A percentile compares a stretch with the other conserved stretches of the same genome.
These are phyloP conservation scores for Fusarium lateritium DNA, from an alignment of 2,329 filamentous ascomycete species.

Conservation along the genomic window DNA sequence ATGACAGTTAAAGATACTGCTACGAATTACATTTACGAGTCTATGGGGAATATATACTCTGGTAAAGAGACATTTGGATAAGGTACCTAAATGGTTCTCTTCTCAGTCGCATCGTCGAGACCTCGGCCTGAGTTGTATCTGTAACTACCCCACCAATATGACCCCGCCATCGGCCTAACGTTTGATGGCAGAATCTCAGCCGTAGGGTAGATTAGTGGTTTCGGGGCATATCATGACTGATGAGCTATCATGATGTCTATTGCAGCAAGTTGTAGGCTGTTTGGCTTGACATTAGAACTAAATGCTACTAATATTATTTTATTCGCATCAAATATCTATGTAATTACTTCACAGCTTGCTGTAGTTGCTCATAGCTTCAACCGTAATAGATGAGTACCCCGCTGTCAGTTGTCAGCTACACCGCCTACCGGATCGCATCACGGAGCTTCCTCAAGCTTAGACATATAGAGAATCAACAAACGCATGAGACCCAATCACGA, in stretches of 20 bases:
- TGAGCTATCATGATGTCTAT: slow-evolving; percentile 18
- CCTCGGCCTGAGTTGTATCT: background rate
- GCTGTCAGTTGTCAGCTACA: slow-evolving; percentile 6
- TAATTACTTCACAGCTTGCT: background rate
- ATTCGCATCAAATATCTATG: background rate
- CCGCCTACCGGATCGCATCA: slow-evolving; percentile 18
- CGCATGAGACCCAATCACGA: background rate
- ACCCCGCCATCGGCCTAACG: slow-evolving; percentile 42
- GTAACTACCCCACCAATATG: slow-evolving; percentile 43
- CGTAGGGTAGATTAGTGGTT: slow-evolving; percentile 26
- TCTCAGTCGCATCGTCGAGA: background rate
- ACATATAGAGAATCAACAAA: background rate
- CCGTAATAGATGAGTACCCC: background rate
- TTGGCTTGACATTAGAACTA: background rate
- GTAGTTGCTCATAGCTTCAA: background rate
- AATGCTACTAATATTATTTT: background rate
- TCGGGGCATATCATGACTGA: slow-evolving; percentile 15
- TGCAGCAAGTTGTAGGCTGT: background rate
- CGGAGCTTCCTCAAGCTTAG: background rate
- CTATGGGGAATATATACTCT: background rate
- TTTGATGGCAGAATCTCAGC: slow-evolving; percentile 48
- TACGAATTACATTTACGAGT: slow-evolving; percentile 12
- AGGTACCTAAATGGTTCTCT: background rate
- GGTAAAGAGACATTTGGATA: background rate
- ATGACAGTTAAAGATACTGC: slow-evolving; percentile 8